Conservation (phyloP, 768 basidiomycete species). For the Lentinula raphanica region DNA sequence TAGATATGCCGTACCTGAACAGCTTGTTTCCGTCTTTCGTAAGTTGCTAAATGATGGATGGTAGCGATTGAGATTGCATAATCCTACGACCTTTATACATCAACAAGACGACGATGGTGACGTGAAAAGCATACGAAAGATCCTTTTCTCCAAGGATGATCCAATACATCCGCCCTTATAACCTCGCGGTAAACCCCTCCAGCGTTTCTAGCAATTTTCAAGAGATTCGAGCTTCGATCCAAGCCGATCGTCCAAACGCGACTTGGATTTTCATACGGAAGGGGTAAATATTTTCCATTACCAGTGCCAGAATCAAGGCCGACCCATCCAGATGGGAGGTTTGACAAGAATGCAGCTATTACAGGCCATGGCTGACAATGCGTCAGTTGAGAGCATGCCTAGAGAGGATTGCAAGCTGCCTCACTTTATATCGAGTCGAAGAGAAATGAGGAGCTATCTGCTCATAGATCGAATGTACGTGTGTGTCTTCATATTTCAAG, state of each 20-base stretch:
- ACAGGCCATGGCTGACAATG: slow-evolving; percentile 80
- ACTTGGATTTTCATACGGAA: slow-evolving; percentile 57
- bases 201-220: slow-evolving; percentile 69
- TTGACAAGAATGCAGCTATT: slow-evolving; percentile 67
- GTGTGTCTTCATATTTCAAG: slow-evolving; percentile 58
- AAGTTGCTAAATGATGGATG: slow-evolving; percentile 90
- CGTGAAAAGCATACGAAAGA: slow-evolving; percentile 63
- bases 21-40: slow-evolving; percentile 61
- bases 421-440: slow-evolving; percentile 82
- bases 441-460: slow-evolving; percentile 85
- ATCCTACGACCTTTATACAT: slow-evolving; percentile 48
- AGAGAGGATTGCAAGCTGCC: slow-evolving; percentile 4
- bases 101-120: neutral
- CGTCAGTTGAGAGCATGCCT: neutral
- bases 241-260: slow-evolving; percentile 74
- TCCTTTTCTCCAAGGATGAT: slow-evolving; percentile 66
- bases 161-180: slow-evolving; percentile 74
- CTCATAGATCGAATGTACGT: slow-evolving; percentile 84
- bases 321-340: slow-evolving; percentile 69
- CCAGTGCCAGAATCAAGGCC: slow-evolving; percentile 95
- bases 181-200: slow-evolving; percentile 62
- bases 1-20: slow-evolving; percentile 53
- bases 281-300: slow-evolving; percentile 93
- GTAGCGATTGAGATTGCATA: slow-evolving; percentile 97
- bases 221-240: slow-evolving; percentile 74